Percentiles rank a stretch among this genome's conserved stretches.
Evolutionary conservation across 2,329 filamentous ascomycete genomes (phyloP).

Genomic region (Fusarium pseudonygamai): DNA sequence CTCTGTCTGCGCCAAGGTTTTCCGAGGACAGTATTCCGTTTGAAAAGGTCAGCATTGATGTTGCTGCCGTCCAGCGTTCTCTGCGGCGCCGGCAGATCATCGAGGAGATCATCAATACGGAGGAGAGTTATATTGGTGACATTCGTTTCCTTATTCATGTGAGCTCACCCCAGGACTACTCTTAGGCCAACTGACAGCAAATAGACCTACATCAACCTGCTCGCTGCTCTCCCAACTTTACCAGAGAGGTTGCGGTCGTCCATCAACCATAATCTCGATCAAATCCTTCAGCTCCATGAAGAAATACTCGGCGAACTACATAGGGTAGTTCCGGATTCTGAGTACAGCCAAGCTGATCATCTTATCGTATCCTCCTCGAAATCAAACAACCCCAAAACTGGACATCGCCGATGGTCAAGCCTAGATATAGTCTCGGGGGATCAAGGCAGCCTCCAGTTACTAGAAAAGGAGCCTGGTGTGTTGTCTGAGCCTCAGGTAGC

Average conservation of each 20-base stretch:
- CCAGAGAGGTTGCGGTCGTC: conserved; percentile 72
- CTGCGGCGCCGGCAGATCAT: conserved; percentile 81
- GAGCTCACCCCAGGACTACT: conserved; percentile 44
- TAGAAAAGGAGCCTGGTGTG: conserved; percentile 61
- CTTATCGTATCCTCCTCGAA: conserved; percentile 15
- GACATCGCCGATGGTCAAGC: conserved; percentile 60
- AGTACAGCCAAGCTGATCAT: conserved; percentile 59
- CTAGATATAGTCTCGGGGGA: conserved; percentile 58
- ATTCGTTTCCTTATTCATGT: conserved; percentile 88
- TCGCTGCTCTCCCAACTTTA: conserved; percentile 75
- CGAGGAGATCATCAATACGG: conserved; percentile 85
- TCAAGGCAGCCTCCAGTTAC: conserved; percentile 51
- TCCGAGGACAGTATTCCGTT: conserved; percentile 72
- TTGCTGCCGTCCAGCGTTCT: conserved; percentile 75
- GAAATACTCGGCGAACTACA: conserved; percentile 81
- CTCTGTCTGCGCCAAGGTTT: conserved; percentile 66
- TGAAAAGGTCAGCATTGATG: conserved; percentile 68
- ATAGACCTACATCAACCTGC: conserved; percentile 78
- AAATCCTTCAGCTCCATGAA: conserved; percentile 86
- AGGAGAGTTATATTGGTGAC: conserved; percentile 89
- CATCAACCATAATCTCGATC: conserved; percentile 81
- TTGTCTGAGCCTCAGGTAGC: conserved; percentile 67
- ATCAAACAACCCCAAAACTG: conserved; percentile 15
- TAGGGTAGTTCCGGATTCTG: conserved; percentile 73
- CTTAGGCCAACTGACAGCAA: conserved; percentile 27